These are phyloP conservation scores for Kwoniella sp. DNA, from an alignment of 768 basidiomycete species.

Conservation along the genomic window DNA sequence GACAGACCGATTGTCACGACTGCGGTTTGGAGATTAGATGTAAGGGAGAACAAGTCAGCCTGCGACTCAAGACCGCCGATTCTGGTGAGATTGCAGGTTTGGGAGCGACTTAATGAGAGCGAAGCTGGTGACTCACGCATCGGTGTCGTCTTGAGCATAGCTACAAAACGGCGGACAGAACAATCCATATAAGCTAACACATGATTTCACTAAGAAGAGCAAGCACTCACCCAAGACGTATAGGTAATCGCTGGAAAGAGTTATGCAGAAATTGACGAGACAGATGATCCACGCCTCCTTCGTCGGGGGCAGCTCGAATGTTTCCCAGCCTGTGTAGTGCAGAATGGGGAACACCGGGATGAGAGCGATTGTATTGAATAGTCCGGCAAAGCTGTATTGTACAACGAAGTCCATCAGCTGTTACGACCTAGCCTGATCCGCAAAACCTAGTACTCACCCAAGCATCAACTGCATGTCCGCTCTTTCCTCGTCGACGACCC, in stretches of 20 bases:
- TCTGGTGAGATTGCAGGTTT: too few species aligned
- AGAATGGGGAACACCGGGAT: conserved; percentile 80
- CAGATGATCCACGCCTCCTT: conserved; percentile 60
- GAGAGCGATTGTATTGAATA: conserved; percentile 74
- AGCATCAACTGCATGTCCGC: conserved; percentile 94
- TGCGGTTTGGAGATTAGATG: background rate
- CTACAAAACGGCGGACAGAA: conserved; percentile 63
- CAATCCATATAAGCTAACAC: background rate
- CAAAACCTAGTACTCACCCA: conserved; percentile 61
- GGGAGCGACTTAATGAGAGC: too few species aligned
- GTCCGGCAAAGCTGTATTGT: conserved; percentile 70
- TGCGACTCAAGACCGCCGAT: too few species aligned
- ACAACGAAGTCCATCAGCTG: background rate
- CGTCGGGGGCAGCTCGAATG: conserved; percentile 70
- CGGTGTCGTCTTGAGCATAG: conserved; percentile 96
- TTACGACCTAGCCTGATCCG: background rate
- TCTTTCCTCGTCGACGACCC: conserved; percentile 75
- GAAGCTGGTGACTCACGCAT: conserved; percentile 48
- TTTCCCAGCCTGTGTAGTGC: conserved; percentile 71
- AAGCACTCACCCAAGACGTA: conserved; percentile 49
- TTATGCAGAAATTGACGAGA: conserved; percentile 77
- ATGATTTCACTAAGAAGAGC: background rate
- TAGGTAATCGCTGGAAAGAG: conserved; percentile 75
- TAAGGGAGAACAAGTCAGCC: background rate
- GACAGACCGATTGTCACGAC: conserved; percentile 91